A percentile compares a stretch with the other conserved stretches of the same genome.
Conservation (phyloP, 305 asterid species). For the Fraxinus xanthoxyloides region DNA sequence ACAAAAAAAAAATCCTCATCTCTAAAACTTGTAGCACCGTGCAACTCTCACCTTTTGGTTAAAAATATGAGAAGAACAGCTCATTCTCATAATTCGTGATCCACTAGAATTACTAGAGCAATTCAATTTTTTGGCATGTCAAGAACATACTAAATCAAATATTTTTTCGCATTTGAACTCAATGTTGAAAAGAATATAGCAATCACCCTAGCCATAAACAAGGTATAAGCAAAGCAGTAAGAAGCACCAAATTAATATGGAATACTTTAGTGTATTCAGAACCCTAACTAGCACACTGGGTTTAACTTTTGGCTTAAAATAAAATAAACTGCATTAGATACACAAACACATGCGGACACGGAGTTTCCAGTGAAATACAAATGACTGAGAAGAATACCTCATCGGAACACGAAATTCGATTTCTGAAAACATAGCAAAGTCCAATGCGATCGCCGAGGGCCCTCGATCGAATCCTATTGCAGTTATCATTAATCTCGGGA, state of each 20-base stretch:
- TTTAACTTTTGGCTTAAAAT: neutral
- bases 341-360: neutral
- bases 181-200: constrained; percentile 6
- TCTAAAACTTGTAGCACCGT: constrained; percentile 16
- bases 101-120: neutral
- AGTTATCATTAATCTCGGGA: constrained; percentile 25
- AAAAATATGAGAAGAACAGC: constrained; percentile 10
- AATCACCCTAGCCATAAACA: neutral
- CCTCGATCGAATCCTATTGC: constrained; percentile 35
- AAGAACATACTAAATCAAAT: neutral
- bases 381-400: constrained; percentile 43
- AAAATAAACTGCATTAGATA: neutral
- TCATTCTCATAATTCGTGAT: constrained; percentile 1
- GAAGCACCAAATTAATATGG: neutral
- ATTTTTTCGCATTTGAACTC: neutral
- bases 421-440: constrained; percentile 57
- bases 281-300: neutral
- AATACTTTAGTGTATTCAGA: neutral
- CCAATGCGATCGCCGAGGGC: constrained; percentile 73
- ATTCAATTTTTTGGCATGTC: neutral
- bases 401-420: constrained; percentile 50
- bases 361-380: neutral
- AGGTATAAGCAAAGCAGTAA: constrained; percentile 7
- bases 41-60: constrained; percentile 13
- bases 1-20: constrained; percentile 20